These are phyloP conservation scores for Populus hybrid DNA, from an alignment of 441 rosid species.

Conservation along the genomic window DNA sequence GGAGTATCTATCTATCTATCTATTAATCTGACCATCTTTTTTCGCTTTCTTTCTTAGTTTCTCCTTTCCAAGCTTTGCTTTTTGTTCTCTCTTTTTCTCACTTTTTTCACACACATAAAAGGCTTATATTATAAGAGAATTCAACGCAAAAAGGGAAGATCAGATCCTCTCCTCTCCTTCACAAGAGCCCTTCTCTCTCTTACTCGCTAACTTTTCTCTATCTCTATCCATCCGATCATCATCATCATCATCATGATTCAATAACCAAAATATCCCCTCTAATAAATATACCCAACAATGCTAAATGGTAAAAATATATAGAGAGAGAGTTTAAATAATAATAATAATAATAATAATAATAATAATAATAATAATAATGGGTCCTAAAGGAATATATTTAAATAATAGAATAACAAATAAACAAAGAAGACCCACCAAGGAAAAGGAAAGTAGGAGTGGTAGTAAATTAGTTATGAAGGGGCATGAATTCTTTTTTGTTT, in stretches of 20 bases:
- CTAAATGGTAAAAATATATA: too few species aligned
- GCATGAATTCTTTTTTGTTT: neutral
- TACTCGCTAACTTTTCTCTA: neutral
- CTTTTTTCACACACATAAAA: constrained; percentile 15
- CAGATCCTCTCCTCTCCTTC: constrained; percentile 55
- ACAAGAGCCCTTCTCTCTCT: constrained; percentile 26
- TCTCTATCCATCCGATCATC: constrained; percentile 26
- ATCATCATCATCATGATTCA: constrained; percentile 5
- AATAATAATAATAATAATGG: neutral
- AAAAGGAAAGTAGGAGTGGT: neutral
- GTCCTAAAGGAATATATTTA: neutral
- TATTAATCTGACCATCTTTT: neutral
- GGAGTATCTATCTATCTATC: constrained; percentile 10
- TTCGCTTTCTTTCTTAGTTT: neutral
- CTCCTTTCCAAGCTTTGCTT: neutral
- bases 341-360: neutral
- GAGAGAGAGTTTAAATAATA: neutral
- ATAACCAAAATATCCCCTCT: constrained; percentile 16
- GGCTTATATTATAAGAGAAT: constrained; percentile 18
- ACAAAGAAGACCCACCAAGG: neutral
- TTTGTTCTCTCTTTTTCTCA: constrained; percentile 14
- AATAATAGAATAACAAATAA: neutral
- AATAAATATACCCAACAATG: neutral
- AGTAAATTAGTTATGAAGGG: constrained; percentile 6
- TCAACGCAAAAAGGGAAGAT: constrained; percentile 45